A percentile compares a stretch with the other conserved stretches of the same genome.
Evolutionary conservation across 148 eudicot genomes (phyloP).

Genomic region (Cornus florida): DNA sequence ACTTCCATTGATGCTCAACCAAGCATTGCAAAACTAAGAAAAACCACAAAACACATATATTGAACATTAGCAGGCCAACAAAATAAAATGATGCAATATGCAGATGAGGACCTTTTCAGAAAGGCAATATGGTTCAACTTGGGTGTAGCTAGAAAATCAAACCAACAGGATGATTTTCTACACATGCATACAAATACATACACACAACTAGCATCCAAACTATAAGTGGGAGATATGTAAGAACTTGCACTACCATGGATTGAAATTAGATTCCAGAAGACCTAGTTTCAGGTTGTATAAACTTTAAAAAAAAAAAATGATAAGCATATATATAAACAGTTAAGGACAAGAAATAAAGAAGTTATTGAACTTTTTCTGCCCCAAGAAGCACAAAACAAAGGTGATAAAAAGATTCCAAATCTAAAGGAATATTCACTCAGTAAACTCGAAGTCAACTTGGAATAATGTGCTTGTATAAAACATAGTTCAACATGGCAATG

Average conservation of each 20-base stretch:
- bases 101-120: not conserved
- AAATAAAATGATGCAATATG: not conserved
- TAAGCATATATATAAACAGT: too few relatives aligned
- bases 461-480: not conserved
- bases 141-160: not conserved
- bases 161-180: not conserved
- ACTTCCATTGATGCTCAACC: too few relatives aligned
- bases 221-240: not conserved
- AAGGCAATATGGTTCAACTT: not conserved
- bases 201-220: not conserved
- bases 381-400: not conserved
- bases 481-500: not conserved
- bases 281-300: not conserved
- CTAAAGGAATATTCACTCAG: not conserved
- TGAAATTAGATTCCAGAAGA: too few relatives aligned
- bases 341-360: too few relatives aligned
- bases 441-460: not conserved
- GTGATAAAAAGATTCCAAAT: not conserved
- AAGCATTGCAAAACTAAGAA: too few relatives aligned
- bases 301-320: too few relatives aligned
- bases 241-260: too few relatives aligned
- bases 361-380: too few relatives aligned
- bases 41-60: too few relatives aligned
- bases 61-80: not conserved
- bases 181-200: not conserved